Evolutionary conservation across 148 eudicot genomes (phyloP).

Genomic region (Linanthus parryae): DNA sequence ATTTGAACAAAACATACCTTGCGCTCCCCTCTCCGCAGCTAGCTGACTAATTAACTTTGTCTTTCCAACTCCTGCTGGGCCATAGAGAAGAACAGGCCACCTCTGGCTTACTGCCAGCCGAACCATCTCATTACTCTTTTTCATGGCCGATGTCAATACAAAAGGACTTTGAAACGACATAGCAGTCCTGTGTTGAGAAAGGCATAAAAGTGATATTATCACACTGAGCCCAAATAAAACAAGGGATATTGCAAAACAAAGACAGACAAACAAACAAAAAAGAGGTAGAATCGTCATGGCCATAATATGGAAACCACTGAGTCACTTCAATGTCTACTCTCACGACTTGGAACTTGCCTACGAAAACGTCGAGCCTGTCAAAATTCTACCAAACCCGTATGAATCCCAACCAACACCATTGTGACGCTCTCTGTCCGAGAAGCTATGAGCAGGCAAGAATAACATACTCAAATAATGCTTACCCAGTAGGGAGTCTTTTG

Average conservation of each 20-base stretch:
- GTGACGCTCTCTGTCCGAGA: too few relatives aligned
- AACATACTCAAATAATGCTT: too few relatives aligned
- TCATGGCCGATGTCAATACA: conserved; percentile 63
- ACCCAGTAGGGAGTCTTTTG: too few relatives aligned
- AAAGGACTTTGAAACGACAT: conserved; percentile 28
- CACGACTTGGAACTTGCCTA: too few relatives aligned
- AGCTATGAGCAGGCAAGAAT: too few relatives aligned
- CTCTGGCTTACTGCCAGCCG: conserved; percentile 73
- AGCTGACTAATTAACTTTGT: conserved; percentile 67
- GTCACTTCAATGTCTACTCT: too few relatives aligned
- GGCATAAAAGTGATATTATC: background rate
- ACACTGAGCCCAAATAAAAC: background rate
- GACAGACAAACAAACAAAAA: too few relatives aligned
- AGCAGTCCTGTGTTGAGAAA: conserved; percentile 16
- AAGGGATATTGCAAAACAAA: conserved; percentile 9
- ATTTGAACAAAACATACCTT: conserved; percentile 43
- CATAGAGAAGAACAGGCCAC: conserved; percentile 97
- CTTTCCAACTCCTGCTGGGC: conserved; percentile 90
- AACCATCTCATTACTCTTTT: conserved; percentile 76
- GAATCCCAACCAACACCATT: too few relatives aligned
- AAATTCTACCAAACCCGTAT: too few relatives aligned
- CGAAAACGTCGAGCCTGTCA: too few relatives aligned
- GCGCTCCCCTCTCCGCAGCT: conserved; percentile 53
- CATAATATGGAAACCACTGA: too few relatives aligned
- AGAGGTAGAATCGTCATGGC: too few relatives aligned